Base-by-base conservation (phyloP, 768 basidiomycete genomes). In the Pulveroboletus frians region DNA sequence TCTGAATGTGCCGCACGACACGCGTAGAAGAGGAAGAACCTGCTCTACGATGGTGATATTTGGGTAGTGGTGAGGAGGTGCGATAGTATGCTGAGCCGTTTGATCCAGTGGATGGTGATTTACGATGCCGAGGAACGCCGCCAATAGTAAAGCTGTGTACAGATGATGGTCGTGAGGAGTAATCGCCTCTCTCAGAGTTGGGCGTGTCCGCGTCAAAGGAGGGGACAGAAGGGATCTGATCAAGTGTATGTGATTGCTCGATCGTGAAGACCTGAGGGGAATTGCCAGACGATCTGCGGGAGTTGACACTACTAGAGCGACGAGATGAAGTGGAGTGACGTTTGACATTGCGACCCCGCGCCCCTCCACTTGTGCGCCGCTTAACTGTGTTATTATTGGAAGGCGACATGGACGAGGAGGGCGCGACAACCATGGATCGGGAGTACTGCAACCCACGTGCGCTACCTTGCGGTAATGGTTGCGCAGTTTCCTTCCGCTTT, bases 281-380 rank as follows among this genome's bases (percentile, higher is more conserved):
- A 18, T 76, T 73, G 10, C 75, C 66, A 9, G 81, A 83, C 1
- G 82, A 84, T 35, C 92, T 74, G 31, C 86, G 74, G 6, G 93
- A 96, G 62, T 92, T 93, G 54, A 93, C 87, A 50, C 90, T 92
- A 63, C 90, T 93, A 13, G 92, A 94, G 23, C 93, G 81, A 40
- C 88, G 79, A 20, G 92, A 94, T 0, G 88, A 88, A 37, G 83
- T 69, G 0, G 87, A 86, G 0, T 82, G 82, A 14, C 89, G 78
- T 44, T 85, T 84, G 14, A 74, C 69, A 48, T 84, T 77, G 51
- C 84, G 77, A 15, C 75, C 75, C 38, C 64, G 67, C 17, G 66
- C 64, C 2, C 65, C 69, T 29, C 71, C 73, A 54, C 80, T 80
- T 11, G 76, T 61, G 38, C 79, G 71, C 40, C 79, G 75, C 63